These are phyloP conservation scores for Lyophyllum decastes DNA, from an alignment of 768 basidiomycete species.

Conservation along the genomic window DNA sequence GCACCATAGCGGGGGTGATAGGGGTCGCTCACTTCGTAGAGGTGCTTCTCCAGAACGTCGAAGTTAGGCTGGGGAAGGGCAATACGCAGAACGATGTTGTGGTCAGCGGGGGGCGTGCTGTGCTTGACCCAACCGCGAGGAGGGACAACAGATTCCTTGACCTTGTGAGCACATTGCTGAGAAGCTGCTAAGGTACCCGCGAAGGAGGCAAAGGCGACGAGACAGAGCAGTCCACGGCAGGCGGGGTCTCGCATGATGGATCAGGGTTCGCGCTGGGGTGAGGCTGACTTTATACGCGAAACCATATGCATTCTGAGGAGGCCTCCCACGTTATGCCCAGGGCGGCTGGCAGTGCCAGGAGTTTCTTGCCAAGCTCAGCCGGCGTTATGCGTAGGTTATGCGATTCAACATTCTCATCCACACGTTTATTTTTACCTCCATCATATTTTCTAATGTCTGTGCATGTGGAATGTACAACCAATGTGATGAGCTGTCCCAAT, in stretches of 20 bases:
- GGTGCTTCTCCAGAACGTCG: constrained; percentile 45
- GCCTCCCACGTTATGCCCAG: constrained; percentile 1
- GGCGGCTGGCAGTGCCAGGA: not conserved
- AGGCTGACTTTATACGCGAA: not conserved
- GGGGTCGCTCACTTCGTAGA: constrained; percentile 60
- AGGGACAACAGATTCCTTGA: constrained; percentile 33
- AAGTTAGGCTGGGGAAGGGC: constrained; percentile 56
- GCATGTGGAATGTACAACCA: too few relatives aligned
- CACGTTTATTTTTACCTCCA: too few relatives aligned
- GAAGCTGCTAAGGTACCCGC: constrained; percentile 13
- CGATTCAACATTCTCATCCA: too few relatives aligned
- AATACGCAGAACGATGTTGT: constrained; percentile 55
- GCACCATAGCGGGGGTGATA: constrained; percentile 50
- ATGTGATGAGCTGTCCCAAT: too few relatives aligned
- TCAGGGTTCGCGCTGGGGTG: not conserved
- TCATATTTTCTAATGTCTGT: too few relatives aligned
- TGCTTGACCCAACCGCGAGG: constrained; percentile 55
- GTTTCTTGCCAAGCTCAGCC: too few relatives aligned
- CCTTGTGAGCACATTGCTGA: constrained; percentile 22
- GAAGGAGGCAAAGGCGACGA: constrained; percentile 10
- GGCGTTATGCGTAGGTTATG: too few relatives aligned
- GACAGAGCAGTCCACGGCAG: constrained; percentile 3
- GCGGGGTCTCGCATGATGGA: constrained; percentile 9
- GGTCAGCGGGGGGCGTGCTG: constrained; percentile 42
- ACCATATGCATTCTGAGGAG: not conserved